Evolutionary conservation across 202 grass and related monocot genomes (phyloP).

Genomic region (Hordeum pubiflorum): DNA sequence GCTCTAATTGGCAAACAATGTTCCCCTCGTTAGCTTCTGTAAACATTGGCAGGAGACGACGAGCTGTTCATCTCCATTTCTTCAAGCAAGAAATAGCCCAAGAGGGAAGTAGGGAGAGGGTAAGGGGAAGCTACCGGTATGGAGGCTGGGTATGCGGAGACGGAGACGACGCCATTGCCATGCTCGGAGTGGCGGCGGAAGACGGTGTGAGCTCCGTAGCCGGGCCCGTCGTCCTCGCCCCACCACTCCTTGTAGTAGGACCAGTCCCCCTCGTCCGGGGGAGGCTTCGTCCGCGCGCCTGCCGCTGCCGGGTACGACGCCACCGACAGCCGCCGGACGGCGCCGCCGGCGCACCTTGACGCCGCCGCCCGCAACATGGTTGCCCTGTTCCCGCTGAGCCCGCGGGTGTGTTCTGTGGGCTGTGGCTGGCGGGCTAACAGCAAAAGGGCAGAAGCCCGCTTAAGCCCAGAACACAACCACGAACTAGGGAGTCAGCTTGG

Average conservation of each 20-base stretch:
- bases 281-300: neutral
- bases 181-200: slow-evolving; percentile 50
- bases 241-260: slow-evolving; percentile 66
- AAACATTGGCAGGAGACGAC: neutral
- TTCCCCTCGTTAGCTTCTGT: neutral
- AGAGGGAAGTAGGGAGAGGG: neutral
- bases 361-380: slow-evolving; percentile 38
- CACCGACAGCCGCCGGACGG: slow-evolving; percentile 36
- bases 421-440: neutral
- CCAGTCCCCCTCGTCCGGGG: slow-evolving; percentile 66
- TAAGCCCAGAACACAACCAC: neutral
- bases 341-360: slow-evolving; percentile 13
- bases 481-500: no score
- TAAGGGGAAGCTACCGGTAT: slow-evolving; percentile 28
- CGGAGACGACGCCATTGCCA: slow-evolving; percentile 81
- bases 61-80: neutral
- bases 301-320: neutral
- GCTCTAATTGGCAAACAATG: neutral
- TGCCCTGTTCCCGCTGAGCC: neutral
- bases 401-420: neutral
- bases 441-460: neutral
- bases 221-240: slow-evolving; percentile 47
- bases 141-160: slow-evolving; percentile 63
- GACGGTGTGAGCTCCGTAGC: slow-evolving; percentile 43
- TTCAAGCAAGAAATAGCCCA: neutral